These are phyloP conservation scores for Cercospora citrullina DNA, from an alignment of 2,329 filamentous ascomycete species.

Conservation along the genomic window DNA sequence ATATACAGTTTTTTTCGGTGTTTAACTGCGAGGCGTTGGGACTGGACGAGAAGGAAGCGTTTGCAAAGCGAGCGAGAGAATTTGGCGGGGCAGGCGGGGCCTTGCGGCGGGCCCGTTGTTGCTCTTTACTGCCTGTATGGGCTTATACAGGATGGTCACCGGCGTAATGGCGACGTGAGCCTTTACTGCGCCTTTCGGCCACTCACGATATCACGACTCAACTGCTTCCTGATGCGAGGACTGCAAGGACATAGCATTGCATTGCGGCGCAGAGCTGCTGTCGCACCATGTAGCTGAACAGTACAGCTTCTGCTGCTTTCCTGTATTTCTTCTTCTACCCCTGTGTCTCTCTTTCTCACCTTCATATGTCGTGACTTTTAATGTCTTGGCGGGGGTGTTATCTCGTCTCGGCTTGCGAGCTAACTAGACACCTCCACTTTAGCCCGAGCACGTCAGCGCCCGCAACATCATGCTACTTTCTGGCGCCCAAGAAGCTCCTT, in stretches of 20 bases:
- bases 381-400: not conserved
- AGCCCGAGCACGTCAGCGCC: constrained; percentile 6
- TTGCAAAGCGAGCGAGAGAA: constrained; percentile 9
- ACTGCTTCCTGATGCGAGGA: not conserved
- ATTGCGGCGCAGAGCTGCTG: constrained; percentile 6
- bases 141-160: constrained; percentile 2
- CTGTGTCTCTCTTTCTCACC: not conserved
- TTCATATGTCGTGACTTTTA: not conserved
- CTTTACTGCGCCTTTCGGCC: not conserved
- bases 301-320: constrained; percentile 7
- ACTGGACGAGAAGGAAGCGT: not conserved
- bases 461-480: not conserved
- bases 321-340: not conserved
- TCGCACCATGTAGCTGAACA: constrained; percentile 1
- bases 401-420: not conserved
- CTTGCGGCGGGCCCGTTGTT: constrained; percentile 7
- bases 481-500: not conserved
- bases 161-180: not conserved
- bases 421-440: not conserved
- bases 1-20: constrained; percentile 13
- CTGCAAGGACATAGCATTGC: constrained; percentile 9
- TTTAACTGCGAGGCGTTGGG: constrained; percentile 14
- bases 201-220: constrained; percentile 16
- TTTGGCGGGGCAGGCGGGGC: constrained; percentile 3
- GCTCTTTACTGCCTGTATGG: constrained; percentile 7